These are phyloP conservation scores for Rusavskia elegans DNA, from an alignment of 495 filamentous ascomycete genomes.

Conservation along the genomic window DNA sequence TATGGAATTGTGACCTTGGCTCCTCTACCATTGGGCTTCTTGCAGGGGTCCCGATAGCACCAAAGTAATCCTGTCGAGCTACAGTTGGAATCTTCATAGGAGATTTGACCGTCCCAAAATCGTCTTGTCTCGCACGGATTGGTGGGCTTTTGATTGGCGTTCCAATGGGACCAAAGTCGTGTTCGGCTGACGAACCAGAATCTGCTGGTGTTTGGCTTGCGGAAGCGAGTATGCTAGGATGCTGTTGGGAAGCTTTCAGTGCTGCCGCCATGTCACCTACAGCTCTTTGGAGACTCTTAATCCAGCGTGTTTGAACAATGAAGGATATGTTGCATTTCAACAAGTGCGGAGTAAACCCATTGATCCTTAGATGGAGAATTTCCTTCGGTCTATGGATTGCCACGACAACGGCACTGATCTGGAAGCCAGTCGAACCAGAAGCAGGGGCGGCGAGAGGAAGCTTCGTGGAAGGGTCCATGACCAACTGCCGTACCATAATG, in stretches of 20 bases:
- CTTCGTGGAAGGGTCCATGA: slow-evolving; percentile 3
- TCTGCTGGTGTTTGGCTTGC: background rate
- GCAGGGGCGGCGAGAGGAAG: background rate
- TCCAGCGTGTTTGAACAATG: slow-evolving; percentile 1
- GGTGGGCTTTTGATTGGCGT: background rate
- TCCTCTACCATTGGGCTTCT: background rate
- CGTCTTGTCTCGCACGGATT: background rate
- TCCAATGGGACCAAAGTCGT: background rate
- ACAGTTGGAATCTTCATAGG: background rate
- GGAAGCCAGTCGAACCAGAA: slow-evolving; percentile 6
- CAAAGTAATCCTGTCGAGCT: background rate
- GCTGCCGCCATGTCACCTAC: background rate
- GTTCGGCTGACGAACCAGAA: background rate
- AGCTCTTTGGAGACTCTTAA: slow-evolving; percentile 6
- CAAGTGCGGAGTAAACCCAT: background rate
- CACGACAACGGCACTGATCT: slow-evolving; percentile 5
- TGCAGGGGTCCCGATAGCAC: background rate
- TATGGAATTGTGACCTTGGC: background rate
- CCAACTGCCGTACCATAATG: slow-evolving; percentile 6
- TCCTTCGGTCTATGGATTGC: slow-evolving; percentile 2
- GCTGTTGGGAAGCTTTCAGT: background rate
- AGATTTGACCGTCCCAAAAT: background rate
- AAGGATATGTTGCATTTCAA: slow-evolving; percentile 5
- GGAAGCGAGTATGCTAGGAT: background rate
- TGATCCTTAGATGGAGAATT: background rate